Percentiles rank a stretch among this genome's conserved stretches.
Conservation (phyloP, 2,329 filamentous ascomycete species). For the Stachybotrys elegans region DNA sequence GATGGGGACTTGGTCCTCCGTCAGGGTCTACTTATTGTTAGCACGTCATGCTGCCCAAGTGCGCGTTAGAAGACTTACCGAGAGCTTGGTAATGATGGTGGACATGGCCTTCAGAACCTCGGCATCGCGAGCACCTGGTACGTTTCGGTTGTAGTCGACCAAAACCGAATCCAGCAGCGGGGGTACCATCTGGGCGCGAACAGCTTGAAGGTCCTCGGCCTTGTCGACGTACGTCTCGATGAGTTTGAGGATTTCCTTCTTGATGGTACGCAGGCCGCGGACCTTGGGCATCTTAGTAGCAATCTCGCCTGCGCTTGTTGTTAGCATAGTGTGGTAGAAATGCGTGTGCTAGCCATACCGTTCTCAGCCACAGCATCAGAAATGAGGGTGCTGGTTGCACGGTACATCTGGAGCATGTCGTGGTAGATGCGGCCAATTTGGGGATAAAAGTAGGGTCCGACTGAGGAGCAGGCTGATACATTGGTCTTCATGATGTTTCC, state of each 20-base stretch:
- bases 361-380: constrained; percentile 86
- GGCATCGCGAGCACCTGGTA: constrained; percentile 89
- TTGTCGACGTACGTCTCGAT: constrained; percentile 98
- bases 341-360: constrained; percentile 45
- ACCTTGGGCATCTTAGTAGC: constrained; percentile 98
- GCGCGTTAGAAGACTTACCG: constrained; percentile 57
- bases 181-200: constrained; percentile 92
- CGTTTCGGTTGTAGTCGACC: constrained; percentile 95
- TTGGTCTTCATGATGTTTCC: constrained; percentile 99
- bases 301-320: constrained; percentile 63
- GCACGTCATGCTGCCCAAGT: not conserved
- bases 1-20: constrained; percentile 95
- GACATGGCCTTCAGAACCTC: constrained; percentile 98
- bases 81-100: constrained; percentile 92
- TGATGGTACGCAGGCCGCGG: constrained; percentile 91
- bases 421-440: constrained; percentile 97
- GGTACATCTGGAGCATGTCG: constrained; percentile 99
- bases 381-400: constrained; percentile 92
- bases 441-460: constrained; percentile 95
- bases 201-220: constrained; percentile 90
- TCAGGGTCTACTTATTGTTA: constrained; percentile 59
- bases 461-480: constrained; percentile 94
- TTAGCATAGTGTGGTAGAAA: constrained; percentile 31
- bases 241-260: constrained; percentile 98
- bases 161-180: constrained; percentile 89